Evolutionary conservation across 441 rosid species (phyloP).

Genomic region (Pelargonium fulgidum): DNA sequence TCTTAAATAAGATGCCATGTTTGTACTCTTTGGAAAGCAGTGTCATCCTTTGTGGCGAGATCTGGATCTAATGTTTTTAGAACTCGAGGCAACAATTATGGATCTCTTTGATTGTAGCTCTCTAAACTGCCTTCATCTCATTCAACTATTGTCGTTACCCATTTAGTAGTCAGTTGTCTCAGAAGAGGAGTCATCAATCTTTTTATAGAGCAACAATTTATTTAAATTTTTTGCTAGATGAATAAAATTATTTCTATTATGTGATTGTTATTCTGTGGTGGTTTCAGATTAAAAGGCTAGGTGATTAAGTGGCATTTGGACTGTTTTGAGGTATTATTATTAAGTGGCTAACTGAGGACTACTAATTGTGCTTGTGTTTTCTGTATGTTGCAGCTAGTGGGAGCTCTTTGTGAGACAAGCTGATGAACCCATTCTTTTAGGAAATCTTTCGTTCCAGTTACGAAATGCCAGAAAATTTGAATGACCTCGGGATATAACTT

Average conservation of each 20-base stretch:
- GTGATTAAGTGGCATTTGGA: constrained; percentile 30
- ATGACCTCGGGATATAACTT: constrained; percentile 18
- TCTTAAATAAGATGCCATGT: too few relatives aligned
- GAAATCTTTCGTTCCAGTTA: constrained; percentile 19
- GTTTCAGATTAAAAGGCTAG: constrained; percentile 37
- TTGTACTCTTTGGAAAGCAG: too few relatives aligned
- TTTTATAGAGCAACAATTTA: too few relatives aligned
- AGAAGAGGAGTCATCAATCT: too few relatives aligned
- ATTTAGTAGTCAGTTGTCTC: too few relatives aligned
- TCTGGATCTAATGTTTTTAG: too few relatives aligned
- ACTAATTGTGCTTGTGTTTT: constrained; percentile 23
- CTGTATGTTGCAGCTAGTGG: constrained; percentile 33
- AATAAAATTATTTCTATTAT: not conserved
- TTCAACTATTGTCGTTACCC: too few relatives aligned
- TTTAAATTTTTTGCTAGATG: not conserved
- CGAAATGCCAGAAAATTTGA: constrained; percentile 19
- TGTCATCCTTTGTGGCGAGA: too few relatives aligned
- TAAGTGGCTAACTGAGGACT: constrained; percentile 20
- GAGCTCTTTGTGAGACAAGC: constrained; percentile 26
- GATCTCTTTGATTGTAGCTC: too few relatives aligned
- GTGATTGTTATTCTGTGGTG: constrained; percentile 21
- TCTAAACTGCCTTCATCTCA: too few relatives aligned
- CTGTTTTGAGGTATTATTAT: constrained; percentile 23
- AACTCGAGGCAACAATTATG: too few relatives aligned
- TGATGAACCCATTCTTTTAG: constrained; percentile 17